Percentiles rank a stretch among this genome's conserved stretches.
Evolutionary conservation across 306 rosid species (phyloP).

Genomic region (Pterocarpus santalinus): DNA sequence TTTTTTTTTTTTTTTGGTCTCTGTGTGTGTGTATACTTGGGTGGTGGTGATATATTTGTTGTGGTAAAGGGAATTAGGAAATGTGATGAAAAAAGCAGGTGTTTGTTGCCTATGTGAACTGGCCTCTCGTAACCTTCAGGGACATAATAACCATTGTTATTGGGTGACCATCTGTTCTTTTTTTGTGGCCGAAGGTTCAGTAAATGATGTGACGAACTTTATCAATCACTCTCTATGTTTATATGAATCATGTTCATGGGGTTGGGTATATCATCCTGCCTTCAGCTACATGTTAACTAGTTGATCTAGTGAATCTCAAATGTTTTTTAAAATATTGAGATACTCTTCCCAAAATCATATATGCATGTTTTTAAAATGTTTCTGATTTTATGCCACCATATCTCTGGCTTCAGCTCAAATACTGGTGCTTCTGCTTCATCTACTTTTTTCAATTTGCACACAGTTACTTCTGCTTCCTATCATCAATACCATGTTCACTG

Average conservation of each 20-base stretch:
- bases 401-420: conserved; percentile 38
- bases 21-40: neutral
- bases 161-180: conserved; percentile 73
- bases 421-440: conserved; percentile 53
- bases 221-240: no score
- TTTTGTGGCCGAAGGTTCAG: conserved; percentile 68
- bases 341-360: neutral
- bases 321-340: no score
- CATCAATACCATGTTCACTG: conserved; percentile 45
- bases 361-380: conserved; percentile 18
- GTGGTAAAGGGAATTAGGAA: neutral
- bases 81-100: neutral
- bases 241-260: neutral
- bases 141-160: conserved; percentile 59
- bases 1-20: no score
- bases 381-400: conserved; percentile 46
- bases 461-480: conserved; percentile 42
- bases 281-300: no score
- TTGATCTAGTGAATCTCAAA: neutral
- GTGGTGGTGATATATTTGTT: neutral
- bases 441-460: conserved; percentile 46
- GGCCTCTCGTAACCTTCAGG: conserved; percentile 64
- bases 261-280: neutral
- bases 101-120: conserved; percentile 54
- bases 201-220: conserved; percentile 52